Percentiles rank a stretch among this genome's conserved stretches.
These are phyloP conservation scores for Magnaporthiopsis poae DNA, from an alignment of 2,329 filamentous ascomycete species.

Conservation along the genomic window DNA sequence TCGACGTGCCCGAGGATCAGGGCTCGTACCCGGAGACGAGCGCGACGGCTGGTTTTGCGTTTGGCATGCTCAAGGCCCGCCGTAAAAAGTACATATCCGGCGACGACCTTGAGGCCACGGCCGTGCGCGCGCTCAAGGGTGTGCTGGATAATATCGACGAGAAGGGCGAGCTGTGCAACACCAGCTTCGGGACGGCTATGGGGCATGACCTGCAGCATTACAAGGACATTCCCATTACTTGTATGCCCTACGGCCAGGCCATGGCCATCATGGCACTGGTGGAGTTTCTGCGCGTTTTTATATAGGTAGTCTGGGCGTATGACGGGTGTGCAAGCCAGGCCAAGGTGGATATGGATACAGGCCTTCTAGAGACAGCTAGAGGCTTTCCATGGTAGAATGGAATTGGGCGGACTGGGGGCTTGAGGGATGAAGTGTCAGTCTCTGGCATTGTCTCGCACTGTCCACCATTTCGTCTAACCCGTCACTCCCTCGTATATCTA, in stretches of 20 bases:
- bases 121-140: conserved; percentile 55
- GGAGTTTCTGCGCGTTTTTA: conserved; percentile 57
- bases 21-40: conserved; percentile 69
- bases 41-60: conserved; percentile 72
- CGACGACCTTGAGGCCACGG: conserved; percentile 49
- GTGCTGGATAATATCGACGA: conserved; percentile 56
- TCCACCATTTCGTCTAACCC: too few species aligned
- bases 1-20: conserved; percentile 55
- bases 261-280: conserved; percentile 77
- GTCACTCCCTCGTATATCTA: not conserved
- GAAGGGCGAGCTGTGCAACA: conserved; percentile 61
- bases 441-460: too few species aligned
- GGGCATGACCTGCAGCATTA: conserved; percentile 65
- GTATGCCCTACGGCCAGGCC: conserved; percentile 76
- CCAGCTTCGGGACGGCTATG: conserved; percentile 73
- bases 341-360: not conserved
- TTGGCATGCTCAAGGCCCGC: conserved; percentile 65
- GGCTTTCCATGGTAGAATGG: not conserved
- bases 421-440: not conserved
- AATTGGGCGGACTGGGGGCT: not conserved
- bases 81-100: conserved; percentile 57
- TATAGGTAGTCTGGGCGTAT: conserved; percentile 14
- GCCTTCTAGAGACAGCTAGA: not conserved
- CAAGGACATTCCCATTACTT: conserved; percentile 63
- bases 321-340: not conserved